phyloP scores from a whole-genome alignment of 352 stramenopile genomes.

The Phytopythium cucurbitacearum region DNA sequence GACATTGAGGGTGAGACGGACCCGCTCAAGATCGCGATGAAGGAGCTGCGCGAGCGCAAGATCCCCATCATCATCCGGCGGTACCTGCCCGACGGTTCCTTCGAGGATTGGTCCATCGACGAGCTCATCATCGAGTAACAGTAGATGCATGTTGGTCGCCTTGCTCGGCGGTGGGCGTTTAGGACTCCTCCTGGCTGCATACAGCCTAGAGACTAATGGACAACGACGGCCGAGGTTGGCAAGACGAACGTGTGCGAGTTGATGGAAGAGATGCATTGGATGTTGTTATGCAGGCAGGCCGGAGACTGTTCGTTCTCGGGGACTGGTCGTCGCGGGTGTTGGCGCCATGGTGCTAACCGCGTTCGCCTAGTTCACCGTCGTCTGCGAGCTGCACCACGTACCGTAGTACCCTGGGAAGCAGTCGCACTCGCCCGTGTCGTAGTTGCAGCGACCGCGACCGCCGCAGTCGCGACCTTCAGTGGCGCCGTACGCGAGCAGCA shows the following conservation, averaged over 20 bases:
- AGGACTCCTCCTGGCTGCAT: too few species aligned
- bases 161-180: too few species aligned
- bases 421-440: constrained; percentile 89
- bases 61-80: constrained; percentile 99
- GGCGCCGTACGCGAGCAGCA: constrained; percentile 83
- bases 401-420: constrained; percentile 96
- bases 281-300: constrained; percentile 1
- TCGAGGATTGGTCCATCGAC: constrained; percentile 99
- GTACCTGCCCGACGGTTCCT: constrained; percentile 98
- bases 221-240: too few species aligned
- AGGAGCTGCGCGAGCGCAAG: constrained; percentile 98
- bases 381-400: constrained; percentile 86
- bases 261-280: constrained; percentile 11
- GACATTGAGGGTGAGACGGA: constrained; percentile 98
- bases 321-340: not conserved
- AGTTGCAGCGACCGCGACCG: constrained; percentile 94
- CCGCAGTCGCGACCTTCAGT: constrained; percentile 88
- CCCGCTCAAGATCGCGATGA: constrained; percentile 99
- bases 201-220: too few species aligned
- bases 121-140: constrained; percentile 98
- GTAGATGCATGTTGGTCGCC: constrained; percentile 6
- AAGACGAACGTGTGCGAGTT: not conserved
- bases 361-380: constrained; percentile 64
- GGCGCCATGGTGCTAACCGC: not conserved
- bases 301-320: too few species aligned